phyloP scores from a whole-genome alignment of 2,329 filamentous ascomycete genomes.

The Nigrospora osmanthi region DNA sequence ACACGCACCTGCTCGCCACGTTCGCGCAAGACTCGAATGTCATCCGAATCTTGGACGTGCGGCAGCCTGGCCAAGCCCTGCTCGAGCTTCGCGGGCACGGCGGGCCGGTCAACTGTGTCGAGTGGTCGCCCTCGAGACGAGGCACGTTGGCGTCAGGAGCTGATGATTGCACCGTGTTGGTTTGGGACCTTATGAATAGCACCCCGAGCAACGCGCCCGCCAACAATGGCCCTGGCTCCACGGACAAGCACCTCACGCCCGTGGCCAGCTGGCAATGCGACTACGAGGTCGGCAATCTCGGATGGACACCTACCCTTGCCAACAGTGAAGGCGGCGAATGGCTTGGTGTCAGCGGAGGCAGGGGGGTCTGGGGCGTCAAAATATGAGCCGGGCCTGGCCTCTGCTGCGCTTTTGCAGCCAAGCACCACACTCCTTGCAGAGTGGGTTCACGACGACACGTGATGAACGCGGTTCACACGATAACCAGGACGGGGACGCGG shows the following conservation, averaged over 20 bases:
- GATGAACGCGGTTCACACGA: no score
- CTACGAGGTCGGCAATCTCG: conserved; percentile 78
- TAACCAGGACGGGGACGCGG: no score
- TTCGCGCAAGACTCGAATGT: conserved; percentile 90
- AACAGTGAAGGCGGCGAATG: conserved; percentile 69
- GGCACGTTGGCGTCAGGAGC: conserved; percentile 86
- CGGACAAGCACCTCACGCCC: conserved; percentile 57
- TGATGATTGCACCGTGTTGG: conserved; percentile 83
- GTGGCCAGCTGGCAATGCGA: conserved; percentile 78
- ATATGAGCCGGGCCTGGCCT: conserved; percentile 10
- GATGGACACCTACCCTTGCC: conserved; percentile 70
- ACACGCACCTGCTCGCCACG: conserved; percentile 91
- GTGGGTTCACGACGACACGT: no score
- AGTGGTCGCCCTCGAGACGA: conserved; percentile 85
- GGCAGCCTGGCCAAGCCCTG: conserved; percentile 90
- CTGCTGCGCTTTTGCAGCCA: no score
- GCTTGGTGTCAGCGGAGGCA: conserved; percentile 73
- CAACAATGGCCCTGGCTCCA: conserved; percentile 40
- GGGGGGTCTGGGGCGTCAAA: conserved; percentile 71
- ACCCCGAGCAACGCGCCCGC: conserved; percentile 34
- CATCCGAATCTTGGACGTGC: conserved; percentile 90
- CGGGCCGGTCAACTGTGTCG: conserved; percentile 81
- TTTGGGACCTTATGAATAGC: conserved; percentile 86
- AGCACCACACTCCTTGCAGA: no score
- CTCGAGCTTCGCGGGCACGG: conserved; percentile 87